Base-by-base conservation (phyloP, 768 basidiomycete species). In the Termitomyces sp. region DNA sequence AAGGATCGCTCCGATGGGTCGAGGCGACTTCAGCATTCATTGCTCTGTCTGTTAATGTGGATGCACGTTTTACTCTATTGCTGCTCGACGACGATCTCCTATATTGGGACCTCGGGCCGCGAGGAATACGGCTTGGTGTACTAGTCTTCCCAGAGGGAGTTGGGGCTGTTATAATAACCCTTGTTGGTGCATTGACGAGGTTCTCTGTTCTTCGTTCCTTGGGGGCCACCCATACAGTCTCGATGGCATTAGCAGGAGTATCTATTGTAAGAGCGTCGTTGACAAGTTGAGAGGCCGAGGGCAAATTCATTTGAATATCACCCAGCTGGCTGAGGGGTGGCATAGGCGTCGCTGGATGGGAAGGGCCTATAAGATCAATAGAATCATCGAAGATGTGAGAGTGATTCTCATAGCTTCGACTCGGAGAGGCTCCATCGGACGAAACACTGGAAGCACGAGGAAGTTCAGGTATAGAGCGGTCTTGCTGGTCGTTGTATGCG, bases 161-260 rank as follows among this genome's bases (percentile, higher is more conserved):
- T n/a, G 81, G 78, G 8, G 80, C 80, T 5, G 80, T 83, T 9
- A 81, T 75, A 35, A 81, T 80, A 17, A 82, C 80, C 58, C 73
- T 79, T 21, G 80, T 81, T 3, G 79, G 80, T 0, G 73, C 77
- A 41, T 71, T 74, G 72, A 80, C 75, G 17, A 81, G 64, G 31
- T 79, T 72, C 32, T 74, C 72, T 47, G 77, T 70, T 49, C 75
- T 69, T 53, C 75, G 71, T 34, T 46, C 59, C 25, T 69, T 66
- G 14, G 60, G 51, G 29, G 60, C 52, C 17, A 58, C 55, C 40
- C 61, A 56, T 19, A 57, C 51, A 48, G 60, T 57, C 54, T 58
- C 51, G 38, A 35, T 47, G 23, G 62, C 44, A 41, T 55, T 63
- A 32, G 56, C 21, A n/a, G 38, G 32, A 40, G 38, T 57, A 37